Base-by-base conservation (phyloP, 2,329 filamentous ascomycete species). In the Zymoseptoria passerinii region DNA sequence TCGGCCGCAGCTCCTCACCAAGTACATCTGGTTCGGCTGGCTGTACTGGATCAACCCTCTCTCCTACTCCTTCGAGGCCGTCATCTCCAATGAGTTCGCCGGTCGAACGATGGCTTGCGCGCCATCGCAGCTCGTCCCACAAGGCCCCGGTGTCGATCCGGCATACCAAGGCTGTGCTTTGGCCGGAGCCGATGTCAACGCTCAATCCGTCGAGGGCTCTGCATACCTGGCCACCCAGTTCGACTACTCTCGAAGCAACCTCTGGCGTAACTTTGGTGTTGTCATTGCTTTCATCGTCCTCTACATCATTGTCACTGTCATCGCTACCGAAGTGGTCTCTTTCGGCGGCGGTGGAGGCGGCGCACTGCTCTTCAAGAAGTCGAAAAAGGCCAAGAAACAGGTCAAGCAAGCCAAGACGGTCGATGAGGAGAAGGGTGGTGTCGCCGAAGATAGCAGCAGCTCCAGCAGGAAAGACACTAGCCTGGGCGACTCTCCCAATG, bases 261-360 rank as follows among this genome's bases (percentile, higher is more conserved):
- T 87, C 0, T 87, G 85, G 78, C 83, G 89, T 3, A 91, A 92
- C 70, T 90, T 89, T 67, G 89, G 87, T 29, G 85, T 92, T 3
- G 74, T 94, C 1, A 84, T 92, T 64, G 89, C 86, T 0, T 94
- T 90, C 64, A 82, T 84, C 1, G 77, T 89, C 0, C 79, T 90
- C 4, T 95, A 92, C 68, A 81, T 95, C 10, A 64, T 85, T 9
- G 73, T 92, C 28, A 92, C 89, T 0, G 80, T 87, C 4, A 64
- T 88, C 20, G 87, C 85, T 0, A 85, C 86, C 16, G 89, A 95
- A 66, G 65, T 82, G 0, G 79, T 92, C 65, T 81, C 80, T 16
- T 88, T 89, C 67, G 77, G 80, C 19, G 74, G 76, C 1, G 75
- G 76, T 16, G 87, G 84, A 5, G 85, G 85, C n/a, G 87, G 86